These are phyloP conservation scores for Scytalidium lignicola DNA, from an alignment of 2,329 filamentous ascomycete species.

Conservation along the genomic window DNA sequence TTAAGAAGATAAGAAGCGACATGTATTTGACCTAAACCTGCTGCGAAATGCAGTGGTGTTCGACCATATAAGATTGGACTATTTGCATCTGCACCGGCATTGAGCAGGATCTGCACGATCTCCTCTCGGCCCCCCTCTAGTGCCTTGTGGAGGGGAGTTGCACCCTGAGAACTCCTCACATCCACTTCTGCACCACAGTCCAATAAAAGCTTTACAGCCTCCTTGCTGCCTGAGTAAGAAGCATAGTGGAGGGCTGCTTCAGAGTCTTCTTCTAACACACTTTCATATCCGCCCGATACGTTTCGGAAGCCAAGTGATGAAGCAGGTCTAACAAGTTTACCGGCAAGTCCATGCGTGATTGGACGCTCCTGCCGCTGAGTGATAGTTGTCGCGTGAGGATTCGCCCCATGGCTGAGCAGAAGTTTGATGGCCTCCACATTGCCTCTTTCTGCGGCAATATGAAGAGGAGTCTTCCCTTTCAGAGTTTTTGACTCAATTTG, in stretches of 20 bases:
- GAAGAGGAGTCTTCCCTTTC: constrained; percentile 8
- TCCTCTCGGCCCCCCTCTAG: background rate
- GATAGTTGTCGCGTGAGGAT: constrained; percentile 3
- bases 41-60: no score
- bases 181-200: background rate
- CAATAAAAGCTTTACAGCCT: background rate
- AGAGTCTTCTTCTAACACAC: no score
- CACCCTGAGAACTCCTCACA: background rate
- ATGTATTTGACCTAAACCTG: no score
- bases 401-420: constrained; percentile 7
- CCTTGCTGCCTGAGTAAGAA: background rate
- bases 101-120: background rate
- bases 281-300: no score
- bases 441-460: constrained; percentile 8
- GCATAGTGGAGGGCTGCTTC: no score
- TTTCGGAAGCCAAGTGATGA: no score
- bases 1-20: no score
- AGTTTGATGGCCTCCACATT: constrained; percentile 6
- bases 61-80: no score
- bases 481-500: no score
- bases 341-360: no score
- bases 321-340: no score
- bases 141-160: background rate
- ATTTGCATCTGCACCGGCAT: background rate
- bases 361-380: no score